A percentile compares a stretch with the other conserved stretches of the same genome.
Conservation (phyloP, 441 rosid species). For the Adansonia gregorii region DNA sequence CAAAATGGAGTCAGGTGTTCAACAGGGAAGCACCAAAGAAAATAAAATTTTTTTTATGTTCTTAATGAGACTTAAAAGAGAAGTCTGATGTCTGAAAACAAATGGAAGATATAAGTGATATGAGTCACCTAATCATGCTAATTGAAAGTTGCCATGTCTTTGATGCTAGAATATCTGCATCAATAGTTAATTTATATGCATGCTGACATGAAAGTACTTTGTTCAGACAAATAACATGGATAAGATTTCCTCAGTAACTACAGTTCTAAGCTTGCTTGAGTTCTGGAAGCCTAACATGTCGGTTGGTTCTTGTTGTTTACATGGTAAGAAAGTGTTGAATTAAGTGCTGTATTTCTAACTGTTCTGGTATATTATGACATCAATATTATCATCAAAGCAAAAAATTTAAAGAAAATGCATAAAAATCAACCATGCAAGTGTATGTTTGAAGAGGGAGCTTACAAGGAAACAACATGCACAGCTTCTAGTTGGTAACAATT, state of each 20-base stretch:
- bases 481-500: conserved; percentile 30
- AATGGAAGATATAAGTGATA: not conserved
- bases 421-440: not conserved
- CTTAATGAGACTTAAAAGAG: too few species aligned
- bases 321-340: too few species aligned
- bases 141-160: not conserved
- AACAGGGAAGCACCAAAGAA: not conserved
- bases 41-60: too few species aligned
- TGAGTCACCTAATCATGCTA: not conserved
- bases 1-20: not conserved
- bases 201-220: not conserved
- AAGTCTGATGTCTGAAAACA: too few species aligned
- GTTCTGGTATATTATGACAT: not conserved
- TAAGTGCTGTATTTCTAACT: not conserved
- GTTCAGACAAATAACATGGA: not conserved
- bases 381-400: not conserved
- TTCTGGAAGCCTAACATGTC: not conserved
- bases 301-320: not conserved
- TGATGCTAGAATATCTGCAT: not conserved
- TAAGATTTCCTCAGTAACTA: not conserved
- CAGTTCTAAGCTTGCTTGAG: not conserved
- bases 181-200: not conserved
- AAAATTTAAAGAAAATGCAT: not conserved
- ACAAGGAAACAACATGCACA: conserved; percentile 41
- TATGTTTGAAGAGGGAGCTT: conserved; percentile 30